Evolutionary conservation across 768 basidiomycete genomes (phyloP).

Genomic region (Termitomyces sp.): DNA sequence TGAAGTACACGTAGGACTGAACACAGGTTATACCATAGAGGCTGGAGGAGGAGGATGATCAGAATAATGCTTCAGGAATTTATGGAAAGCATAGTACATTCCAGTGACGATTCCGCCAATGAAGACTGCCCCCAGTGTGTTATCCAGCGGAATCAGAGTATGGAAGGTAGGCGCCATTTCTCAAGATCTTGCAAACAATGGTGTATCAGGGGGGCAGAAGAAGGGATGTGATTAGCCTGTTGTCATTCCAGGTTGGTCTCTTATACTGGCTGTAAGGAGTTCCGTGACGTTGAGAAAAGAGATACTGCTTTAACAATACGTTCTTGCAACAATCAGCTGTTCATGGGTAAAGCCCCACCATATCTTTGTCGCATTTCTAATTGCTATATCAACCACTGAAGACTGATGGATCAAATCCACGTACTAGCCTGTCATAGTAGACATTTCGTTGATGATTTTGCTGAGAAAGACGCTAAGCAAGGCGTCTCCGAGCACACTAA

Average conservation of each 20-base stretch:
- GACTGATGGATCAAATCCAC: no score
- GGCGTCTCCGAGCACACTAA: no score
- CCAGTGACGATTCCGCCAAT: neutral
- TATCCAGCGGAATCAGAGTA: neutral
- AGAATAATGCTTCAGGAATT: neutral
- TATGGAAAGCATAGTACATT: neutral
- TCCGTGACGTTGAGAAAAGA: neutral
- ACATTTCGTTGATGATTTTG: no score
- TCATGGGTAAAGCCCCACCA: no score
- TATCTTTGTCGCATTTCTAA: no score
- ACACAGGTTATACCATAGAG: slow-evolving; percentile 9
- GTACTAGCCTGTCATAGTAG: no score
- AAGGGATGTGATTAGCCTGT: neutral
- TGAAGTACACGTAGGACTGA: slow-evolving; percentile 5
- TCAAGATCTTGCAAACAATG: neutral
- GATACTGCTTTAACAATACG: no score
- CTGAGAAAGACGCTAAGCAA: no score
- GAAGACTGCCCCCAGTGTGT: neutral
- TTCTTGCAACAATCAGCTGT: no score
- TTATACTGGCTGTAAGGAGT: neutral
- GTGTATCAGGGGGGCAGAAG: neutral
- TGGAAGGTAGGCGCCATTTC: neutral
- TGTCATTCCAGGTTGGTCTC: neutral
- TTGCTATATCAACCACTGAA: no score
- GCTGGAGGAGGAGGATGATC: neutral